Evolutionary conservation across 306 rosid species (phyloP), one percentile per base, ranked within the genome.

Genomic region (Arachis stenosperma): DNA sequence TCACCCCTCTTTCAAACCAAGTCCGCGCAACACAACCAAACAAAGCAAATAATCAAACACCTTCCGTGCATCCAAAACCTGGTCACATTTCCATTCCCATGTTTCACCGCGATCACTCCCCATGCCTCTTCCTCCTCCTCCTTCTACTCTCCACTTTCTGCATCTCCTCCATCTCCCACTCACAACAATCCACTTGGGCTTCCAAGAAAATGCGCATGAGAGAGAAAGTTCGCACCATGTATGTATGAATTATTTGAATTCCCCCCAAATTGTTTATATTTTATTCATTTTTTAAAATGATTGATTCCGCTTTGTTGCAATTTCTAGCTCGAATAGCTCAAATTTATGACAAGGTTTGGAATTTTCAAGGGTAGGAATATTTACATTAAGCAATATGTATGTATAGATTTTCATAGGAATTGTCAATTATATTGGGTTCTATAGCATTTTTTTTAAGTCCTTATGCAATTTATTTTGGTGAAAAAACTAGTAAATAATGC

Each of bases 151-250:
- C 77, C 62, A 12, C 81, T 65, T 37, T 80, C 81, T 73, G 67
- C 51, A 36, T 42, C 76, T 70, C 61, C 6, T 81, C 84, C 71
- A 3, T 60, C 14, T 79, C 91, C 9, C 43, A 56, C 30, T 76
- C 91, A 8, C 52, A 81, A 30, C 83, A 76, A 78, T 53, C 79
- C 73, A 85, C 39, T 43, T 85, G 74, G 75, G 79, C 87, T 43
- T 75, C 91, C 61, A 94, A 87, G 89, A 89, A 81, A 78, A 83
- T 44, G 17, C 97, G 92, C 71, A 86, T 94, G 96, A 81, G 87
- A 85, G 91, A 94, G 52, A 89, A 88, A 81, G 98, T 88, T 74
- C 98, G 96, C 61, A 84, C 81, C 58, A 91, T 94, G 97, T 91
- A 83, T 76, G 83, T 14, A 33, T 42, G 17, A 57, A n/a, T 66